Evolutionary conservation across 2,329 filamentous ascomycete genomes (phyloP), one percentile per base, ranked within the genome.

Genomic region (Thielaviopsis euricoi): DNA sequence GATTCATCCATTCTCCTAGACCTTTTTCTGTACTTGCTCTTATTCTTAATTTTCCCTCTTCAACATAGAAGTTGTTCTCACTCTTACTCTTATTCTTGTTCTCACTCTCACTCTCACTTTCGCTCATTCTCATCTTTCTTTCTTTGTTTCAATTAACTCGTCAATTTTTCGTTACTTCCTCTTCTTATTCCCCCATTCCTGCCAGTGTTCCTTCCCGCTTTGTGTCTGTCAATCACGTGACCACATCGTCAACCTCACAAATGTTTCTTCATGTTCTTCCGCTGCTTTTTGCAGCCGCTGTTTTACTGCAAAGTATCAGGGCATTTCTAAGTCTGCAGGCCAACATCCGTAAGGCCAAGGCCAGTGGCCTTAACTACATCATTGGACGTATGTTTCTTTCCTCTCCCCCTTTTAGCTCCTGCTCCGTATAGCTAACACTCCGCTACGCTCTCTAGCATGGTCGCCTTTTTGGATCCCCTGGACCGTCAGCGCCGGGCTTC

Each of bases 401-500:
- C 61, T 65, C 19, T 65, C 26, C 52, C 6, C 53, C 6, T 19
- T 13, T 25, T 2, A 33, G 7, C 23, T n/a, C 6, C n/a, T 15
- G 52, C 29, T 21, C n/a, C 26, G 7, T 13, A 57, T 58, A 53
- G 40, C 25, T 55, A 13, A 55, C 43, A 48, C n/a, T 12, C 19
- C n/a, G 21, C 7, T 19, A n/a, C 33, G 21, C 21, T 12, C 12
- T 49, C 46, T 60, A 80, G 77, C 77, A 15, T 66, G 72, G 49
- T 72, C 70, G 21, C 73, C 76, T 1, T 76, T 78, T 64, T 77
- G 75, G 62, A 63, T 73, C 17, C 64, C 74, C 22, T 85, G 81
- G 78, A 72, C 83, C 58, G 64, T 82, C 25, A 77, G 77, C 1
- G 53, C 57, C 19, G 37, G 25, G 3, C 13, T 48, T 17, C 15